Evolutionary conservation across 179 eudicot species (phyloP).

Genomic region (Spinacia oleracea): DNA sequence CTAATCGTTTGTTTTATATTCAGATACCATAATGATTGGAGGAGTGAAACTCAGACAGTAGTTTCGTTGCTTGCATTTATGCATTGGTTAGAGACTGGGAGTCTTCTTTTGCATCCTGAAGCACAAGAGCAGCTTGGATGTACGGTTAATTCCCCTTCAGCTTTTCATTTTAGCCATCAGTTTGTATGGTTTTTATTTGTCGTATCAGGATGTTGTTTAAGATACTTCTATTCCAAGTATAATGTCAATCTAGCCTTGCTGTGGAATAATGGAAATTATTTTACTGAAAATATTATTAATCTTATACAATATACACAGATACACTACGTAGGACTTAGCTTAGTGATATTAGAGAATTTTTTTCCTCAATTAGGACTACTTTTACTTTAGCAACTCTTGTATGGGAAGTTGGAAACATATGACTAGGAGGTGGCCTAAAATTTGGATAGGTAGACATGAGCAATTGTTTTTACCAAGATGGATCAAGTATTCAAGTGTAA

Average conservation of each 20-base stretch:
- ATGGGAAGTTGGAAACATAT: background rate
- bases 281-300: background rate
- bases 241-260: background rate
- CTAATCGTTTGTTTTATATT: constrained; percentile 4
- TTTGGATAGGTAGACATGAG: background rate
- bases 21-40: constrained; percentile 97
- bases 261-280: background rate
- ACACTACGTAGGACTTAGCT: too few relatives aligned
- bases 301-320: too few relatives aligned
- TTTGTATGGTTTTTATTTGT: background rate
- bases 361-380: background rate
- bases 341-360: background rate
- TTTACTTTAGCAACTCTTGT: background rate
- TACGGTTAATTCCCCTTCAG: constrained; percentile 38
- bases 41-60: constrained; percentile 73
- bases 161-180: background rate
- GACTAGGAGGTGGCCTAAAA: background rate
- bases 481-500: background rate
- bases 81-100: constrained; percentile 95
- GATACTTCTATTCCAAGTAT: background rate
- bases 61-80: constrained; percentile 84
- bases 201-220: background rate
- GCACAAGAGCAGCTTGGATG: constrained; percentile 86
- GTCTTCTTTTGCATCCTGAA: constrained; percentile 81
- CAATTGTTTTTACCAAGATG: background rate